A percentile compares a stretch with the other conserved stretches of the same genome.
Conservation (phyloP, 768 basidiomycete species). For the Hypsizygus marmoreus region DNA sequence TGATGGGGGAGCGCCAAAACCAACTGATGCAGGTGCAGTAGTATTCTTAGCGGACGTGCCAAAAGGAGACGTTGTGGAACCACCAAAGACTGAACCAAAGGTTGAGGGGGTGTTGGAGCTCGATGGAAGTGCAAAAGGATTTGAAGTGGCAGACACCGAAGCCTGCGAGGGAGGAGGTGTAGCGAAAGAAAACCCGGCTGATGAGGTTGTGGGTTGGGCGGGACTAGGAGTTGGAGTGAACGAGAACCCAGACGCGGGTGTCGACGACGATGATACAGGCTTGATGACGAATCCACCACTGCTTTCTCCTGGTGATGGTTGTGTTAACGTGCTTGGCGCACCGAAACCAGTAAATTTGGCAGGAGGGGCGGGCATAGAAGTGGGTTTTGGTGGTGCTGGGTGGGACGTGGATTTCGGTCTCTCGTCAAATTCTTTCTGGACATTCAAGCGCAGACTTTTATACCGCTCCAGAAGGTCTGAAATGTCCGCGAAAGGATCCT, state of each 20-base stretch:
- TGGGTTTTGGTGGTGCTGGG: constrained; percentile 15
- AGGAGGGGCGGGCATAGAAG: constrained; percentile 30
- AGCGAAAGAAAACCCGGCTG: not conserved
- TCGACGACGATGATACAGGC: constrained; percentile 4
- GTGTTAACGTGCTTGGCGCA: not conserved
- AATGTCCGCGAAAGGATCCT: constrained; percentile 73
- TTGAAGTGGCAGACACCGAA: not conserved
- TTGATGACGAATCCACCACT: constrained; percentile 3
- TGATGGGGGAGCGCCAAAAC: constrained; percentile 3
- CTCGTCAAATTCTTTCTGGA: constrained; percentile 58
- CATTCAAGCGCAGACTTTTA: constrained; percentile 51
- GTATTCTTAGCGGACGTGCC: constrained; percentile 3
- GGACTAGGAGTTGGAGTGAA: constrained; percentile 2
- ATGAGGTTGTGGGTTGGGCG: not conserved
- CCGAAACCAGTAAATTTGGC: constrained; percentile 35
- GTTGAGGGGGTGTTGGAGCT: not conserved
- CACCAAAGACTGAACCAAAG: not conserved
- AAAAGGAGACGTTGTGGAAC: not conserved
- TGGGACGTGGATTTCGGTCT: constrained; percentile 12
- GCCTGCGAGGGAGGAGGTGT: not conserved
- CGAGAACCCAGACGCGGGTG: constrained; percentile 9
- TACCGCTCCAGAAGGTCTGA: constrained; percentile 59
- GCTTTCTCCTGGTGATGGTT: not conserved
- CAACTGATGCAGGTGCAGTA: constrained; percentile 1
- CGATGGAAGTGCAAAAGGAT: not conserved